phyloP scores from a whole-genome alignment of 441 rosid genomes.

The Gossypium trilobum region DNA sequence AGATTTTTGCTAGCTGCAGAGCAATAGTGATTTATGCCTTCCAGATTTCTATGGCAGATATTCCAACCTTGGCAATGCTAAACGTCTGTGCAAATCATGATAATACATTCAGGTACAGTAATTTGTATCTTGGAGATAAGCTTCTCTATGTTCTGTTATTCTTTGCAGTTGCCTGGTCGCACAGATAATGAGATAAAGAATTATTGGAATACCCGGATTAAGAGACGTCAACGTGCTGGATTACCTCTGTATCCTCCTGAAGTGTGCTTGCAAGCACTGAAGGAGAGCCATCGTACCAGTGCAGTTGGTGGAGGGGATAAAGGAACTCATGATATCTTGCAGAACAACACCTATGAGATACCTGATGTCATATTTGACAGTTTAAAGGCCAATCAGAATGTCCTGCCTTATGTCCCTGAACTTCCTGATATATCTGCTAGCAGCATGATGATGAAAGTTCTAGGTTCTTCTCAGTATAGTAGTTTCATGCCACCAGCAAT shows the following conservation, averaged over 20 bases:
- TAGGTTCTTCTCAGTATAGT: slow-evolving; percentile 49
- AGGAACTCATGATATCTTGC: slow-evolving; percentile 49
- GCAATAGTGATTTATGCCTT: not conserved
- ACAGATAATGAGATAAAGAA: slow-evolving; percentile 98
- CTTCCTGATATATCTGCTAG: slow-evolving; percentile 47
- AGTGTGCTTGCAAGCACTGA: slow-evolving; percentile 48
- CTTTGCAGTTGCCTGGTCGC: slow-evolving; percentile 78
- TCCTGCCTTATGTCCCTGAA: slow-evolving; percentile 51
- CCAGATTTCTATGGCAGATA: not conserved
- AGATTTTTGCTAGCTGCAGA: not conserved
- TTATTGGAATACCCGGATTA: slow-evolving; percentile 95
- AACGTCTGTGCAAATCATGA: not conserved
- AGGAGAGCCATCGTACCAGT: slow-evolving; percentile 36
- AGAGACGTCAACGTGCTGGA: slow-evolving; percentile 89
- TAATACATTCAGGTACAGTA: not conserved
- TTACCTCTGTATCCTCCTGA: slow-evolving; percentile 94
- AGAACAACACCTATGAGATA: slow-evolving; percentile 41
- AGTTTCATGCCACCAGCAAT: slow-evolving; percentile 42
- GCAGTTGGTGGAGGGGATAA: slow-evolving; percentile 34
- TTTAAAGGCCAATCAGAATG: slow-evolving; percentile 44
- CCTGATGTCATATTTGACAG: slow-evolving; percentile 65
- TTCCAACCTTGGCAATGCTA: not conserved
- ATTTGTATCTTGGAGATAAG: not conserved
- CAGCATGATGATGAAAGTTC: slow-evolving; percentile 54
- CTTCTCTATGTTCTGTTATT: slow-evolving; percentile 9